phyloP scores from a whole-genome alignment of 768 basidiomycete species.

The Dioszegia crocea region DNA sequence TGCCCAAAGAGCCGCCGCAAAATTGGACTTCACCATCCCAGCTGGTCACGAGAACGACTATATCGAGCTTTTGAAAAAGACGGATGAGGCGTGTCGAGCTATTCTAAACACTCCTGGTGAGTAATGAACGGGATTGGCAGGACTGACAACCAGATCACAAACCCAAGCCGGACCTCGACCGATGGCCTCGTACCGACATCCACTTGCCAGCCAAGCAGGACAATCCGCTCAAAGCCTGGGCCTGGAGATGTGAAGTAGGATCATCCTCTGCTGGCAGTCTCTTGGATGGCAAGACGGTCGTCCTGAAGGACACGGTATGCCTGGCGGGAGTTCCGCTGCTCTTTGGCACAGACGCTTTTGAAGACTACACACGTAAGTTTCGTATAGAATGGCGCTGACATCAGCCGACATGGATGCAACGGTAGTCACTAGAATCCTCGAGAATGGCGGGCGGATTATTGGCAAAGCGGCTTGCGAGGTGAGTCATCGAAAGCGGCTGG shows the following conservation, averaged over 20 bases:
- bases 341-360: constrained; percentile 53
- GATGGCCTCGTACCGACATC: constrained; percentile 33
- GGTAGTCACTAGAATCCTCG: constrained; percentile 53
- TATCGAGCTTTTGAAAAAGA: constrained; percentile 20
- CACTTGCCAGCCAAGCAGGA: constrained; percentile 25
- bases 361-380: constrained; percentile 46
- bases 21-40: constrained; percentile 25
- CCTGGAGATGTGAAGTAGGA: constrained; percentile 22
- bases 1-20: constrained; percentile 13
- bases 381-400: not conserved
- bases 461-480: constrained; percentile 53
- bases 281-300: constrained; percentile 51
- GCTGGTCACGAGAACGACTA: constrained; percentile 29
- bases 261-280: constrained; percentile 16
- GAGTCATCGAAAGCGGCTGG: constrained; percentile 10
- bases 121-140: constrained; percentile 4
- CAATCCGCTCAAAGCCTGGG: constrained; percentile 32
- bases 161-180: constrained; percentile 20
- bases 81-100: constrained; percentile 18
- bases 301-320: constrained; percentile 54
- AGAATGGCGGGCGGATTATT: constrained; percentile 52
- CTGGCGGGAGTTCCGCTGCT: constrained; percentile 53
- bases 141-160: constrained; percentile 24
- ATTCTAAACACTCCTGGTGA: constrained; percentile 15
- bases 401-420: constrained; percentile 52